Evolutionary conservation across 345 rosid species (phyloP).

Genomic region (Gossypium arboreum): DNA sequence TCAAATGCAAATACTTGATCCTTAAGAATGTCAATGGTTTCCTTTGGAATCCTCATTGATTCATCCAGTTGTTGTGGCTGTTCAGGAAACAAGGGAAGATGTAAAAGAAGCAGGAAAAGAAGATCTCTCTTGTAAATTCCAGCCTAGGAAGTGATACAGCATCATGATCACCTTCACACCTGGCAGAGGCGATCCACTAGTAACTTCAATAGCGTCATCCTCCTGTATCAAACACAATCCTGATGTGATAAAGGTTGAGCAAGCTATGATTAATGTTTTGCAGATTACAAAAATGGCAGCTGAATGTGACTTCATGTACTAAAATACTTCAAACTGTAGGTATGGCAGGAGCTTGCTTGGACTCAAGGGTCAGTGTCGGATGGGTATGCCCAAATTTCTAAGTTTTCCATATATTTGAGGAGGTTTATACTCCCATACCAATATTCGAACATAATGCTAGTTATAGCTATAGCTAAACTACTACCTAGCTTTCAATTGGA

Average conservation of each 20-base stretch:
- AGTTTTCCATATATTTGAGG: neutral
- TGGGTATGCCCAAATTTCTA: neutral
- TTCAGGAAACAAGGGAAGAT: conserved; percentile 23
- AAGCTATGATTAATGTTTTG: neutral
- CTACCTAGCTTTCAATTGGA: neutral
- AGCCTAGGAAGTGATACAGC: conserved; percentile 17
- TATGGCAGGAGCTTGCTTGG: neutral
- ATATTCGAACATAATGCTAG: neutral
- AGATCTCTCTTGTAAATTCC: conserved; percentile 9
- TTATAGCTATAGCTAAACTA: neutral
- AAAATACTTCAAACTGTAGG: neutral
- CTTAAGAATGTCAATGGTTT: conserved; percentile 72
- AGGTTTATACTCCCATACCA: neutral
- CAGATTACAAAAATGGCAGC: neutral
- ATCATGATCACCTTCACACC: conserved; percentile 85
- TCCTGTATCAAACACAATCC: conserved; percentile 49
- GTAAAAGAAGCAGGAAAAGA: conserved; percentile 18
- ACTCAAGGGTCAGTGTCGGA: neutral
- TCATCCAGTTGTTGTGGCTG: conserved; percentile 82
- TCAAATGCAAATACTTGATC: conserved; percentile 96
- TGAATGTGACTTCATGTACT: neutral
- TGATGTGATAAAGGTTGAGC: conserved; percentile 14
- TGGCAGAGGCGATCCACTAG: conserved; percentile 90
- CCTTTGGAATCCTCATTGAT: conserved; percentile 72
- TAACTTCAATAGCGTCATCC: conserved; percentile 48